A percentile compares a stretch with the other conserved stretches of the same genome.
Evolutionary conservation across 2,329 filamentous ascomycete genomes (phyloP).

Genomic region (Claviceps arundinis): DNA sequence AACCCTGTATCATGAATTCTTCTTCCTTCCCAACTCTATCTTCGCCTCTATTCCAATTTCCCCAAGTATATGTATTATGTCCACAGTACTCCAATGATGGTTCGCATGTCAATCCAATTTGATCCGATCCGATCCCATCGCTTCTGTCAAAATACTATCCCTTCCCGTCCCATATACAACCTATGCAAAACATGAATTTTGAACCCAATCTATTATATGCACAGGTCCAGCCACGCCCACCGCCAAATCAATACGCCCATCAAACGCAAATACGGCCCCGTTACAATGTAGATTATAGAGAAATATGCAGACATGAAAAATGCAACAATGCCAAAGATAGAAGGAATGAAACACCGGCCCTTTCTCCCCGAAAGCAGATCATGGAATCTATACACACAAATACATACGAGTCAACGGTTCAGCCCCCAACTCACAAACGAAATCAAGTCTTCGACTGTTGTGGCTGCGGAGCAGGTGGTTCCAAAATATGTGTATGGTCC

Average conservation of each 20-base stretch:
- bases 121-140: background rate
- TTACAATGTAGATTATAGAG: too few species aligned
- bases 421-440: too few species aligned
- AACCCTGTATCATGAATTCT: too few species aligned
- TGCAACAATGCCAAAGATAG: background rate
- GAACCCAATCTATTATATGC: background rate
- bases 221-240: background rate
- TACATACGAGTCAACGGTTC: too few species aligned
- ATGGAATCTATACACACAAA: too few species aligned
- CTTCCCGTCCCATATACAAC: background rate
- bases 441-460: slow-evolving; percentile 11
- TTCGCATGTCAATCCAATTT: background rate
- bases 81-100: too few species aligned
- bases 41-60: background rate
- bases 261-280: background rate
- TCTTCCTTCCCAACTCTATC: too few species aligned
- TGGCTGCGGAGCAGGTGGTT: slow-evolving; percentile 46
- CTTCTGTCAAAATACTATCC: background rate
- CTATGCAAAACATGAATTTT: background rate
- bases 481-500: slow-evolving; percentile 74
- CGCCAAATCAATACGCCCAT: background rate
- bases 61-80: background rate
- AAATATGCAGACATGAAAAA: background rate
- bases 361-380: background rate
- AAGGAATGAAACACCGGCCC: background rate